Evolutionary conservation across 805 yeast genomes (phyloP), one percentile per base, ranked within the genome.

Genomic region (Candida hungchunana): DNA sequence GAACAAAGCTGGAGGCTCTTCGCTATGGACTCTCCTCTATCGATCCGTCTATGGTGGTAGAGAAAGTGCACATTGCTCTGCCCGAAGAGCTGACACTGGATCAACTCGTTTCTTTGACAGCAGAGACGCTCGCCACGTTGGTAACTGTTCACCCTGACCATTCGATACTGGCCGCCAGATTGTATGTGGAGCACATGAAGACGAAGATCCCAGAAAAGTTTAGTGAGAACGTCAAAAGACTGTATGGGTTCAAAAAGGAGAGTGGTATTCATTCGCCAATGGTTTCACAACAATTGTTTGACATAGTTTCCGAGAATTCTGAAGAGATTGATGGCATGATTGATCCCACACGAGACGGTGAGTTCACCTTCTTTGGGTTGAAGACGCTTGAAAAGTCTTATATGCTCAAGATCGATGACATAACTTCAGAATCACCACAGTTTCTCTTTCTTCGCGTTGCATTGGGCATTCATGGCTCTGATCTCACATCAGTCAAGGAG

Each of bases 121-220:
- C 97, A 29, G 98, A 93, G 64, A 88, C 96, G 24, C 95, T 96
- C 39, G 97, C 97, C 28, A 84, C 82, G 58, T 86, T 93, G 96
- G 88, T 97, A 40, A 90, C 97, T 10, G 76, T 85, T 44, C 97
- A 90, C 62, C 97, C 97, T n/a, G 97, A 93, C 65, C 89, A 90
- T 54, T 96, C 97, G 18, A 78, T 80, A 28, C 71, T 88, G 51
- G 97, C 97, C 36, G 97, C 97, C 23, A 80, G 98, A 67, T 82
- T 90, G 43, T 97, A 97, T 15, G 81, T 93, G 37, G 85, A 96
- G 27, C 87, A 87, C 61, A 71, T 93, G 57, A 97, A 90, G 69
- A 89, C 89, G 65, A 95, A 88, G 66, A 89, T 97, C 35, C 83
- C 87, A 42, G 83, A 84, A 62, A 82, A 73, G 55, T 90, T 84